phyloP scores from a whole-genome alignment of 2,329 filamentous ascomycete species.

The Xenosphaeropsis pyriputrescens region DNA sequence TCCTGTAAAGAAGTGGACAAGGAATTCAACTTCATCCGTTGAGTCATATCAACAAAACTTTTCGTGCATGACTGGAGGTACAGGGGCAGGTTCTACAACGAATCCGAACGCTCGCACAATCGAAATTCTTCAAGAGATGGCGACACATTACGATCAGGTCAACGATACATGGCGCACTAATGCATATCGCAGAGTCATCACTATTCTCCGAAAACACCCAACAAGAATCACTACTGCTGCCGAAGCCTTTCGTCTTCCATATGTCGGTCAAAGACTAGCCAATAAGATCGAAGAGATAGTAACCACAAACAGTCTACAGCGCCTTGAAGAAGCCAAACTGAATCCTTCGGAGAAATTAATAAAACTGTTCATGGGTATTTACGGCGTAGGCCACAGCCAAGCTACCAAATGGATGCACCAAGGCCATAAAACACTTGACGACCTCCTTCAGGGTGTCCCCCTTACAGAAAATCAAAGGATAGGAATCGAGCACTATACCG shows the following conservation, averaged over 20 bases:
- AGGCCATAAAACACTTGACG: constrained; percentile 61
- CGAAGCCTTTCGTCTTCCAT: constrained; percentile 52
- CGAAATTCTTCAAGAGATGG: constrained; percentile 63
- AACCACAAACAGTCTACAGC: constrained; percentile 52
- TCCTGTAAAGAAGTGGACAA: not conserved
- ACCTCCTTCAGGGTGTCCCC: constrained; percentile 45
- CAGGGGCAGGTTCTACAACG: constrained; percentile 19
- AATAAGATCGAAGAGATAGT: constrained; percentile 85
- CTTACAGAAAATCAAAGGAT: constrained; percentile 58
- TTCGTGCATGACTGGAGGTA: constrained; percentile 37
- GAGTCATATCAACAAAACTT: constrained; percentile 25
- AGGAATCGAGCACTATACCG: constrained; percentile 65
- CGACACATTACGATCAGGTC: constrained; percentile 59
- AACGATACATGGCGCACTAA: constrained; percentile 63
- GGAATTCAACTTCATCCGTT: not conserved
- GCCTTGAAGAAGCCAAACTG: constrained; percentile 54
- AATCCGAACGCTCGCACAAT: constrained; percentile 70
- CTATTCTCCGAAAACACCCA: constrained; percentile 52
- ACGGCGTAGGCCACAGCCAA: constrained; percentile 58
- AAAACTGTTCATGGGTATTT: constrained; percentile 60
- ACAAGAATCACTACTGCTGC: constrained; percentile 50
- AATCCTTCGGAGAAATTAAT: constrained; percentile 54
- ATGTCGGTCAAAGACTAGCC: constrained; percentile 60
- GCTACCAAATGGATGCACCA: constrained; percentile 65
- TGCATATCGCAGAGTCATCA: constrained; percentile 66